Base-by-base conservation (phyloP, 768 basidiomycete species). In the Xerocomus brunneocitrinus region DNA sequence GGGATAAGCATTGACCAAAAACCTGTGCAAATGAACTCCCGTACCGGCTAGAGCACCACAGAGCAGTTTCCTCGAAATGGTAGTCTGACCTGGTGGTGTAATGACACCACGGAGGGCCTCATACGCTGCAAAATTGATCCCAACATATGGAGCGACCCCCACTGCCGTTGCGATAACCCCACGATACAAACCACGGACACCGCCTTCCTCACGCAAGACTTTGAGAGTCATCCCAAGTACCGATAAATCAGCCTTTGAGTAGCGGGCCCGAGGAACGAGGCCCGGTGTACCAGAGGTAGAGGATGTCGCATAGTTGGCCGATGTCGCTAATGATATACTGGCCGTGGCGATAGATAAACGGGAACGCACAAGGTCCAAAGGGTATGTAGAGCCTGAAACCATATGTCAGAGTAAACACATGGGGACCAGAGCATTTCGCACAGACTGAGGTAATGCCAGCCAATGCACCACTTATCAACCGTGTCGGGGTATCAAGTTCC, bases 401-500 rank as follows among this genome's bases (percentile, higher is more conserved):
- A 47, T 46, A 30, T 19, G 31, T 54, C 41, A 40, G 53, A 42
- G 52, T 39, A 39, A 54, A 50, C 13, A 34, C 13, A 34, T 16
- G 46, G 56, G 14, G 50, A 53, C 28, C 32, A 50, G 44, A 27
- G 30, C 47, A 31, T 45, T 45, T 81, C 89, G 65, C 64, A 93
- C 93, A 90, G 57, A 99, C 95, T 55, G 92, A 94, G 8, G 90
- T 89, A 57, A 98, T 90, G 27, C 95, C 95, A 47, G 95, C 95
- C 12, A 95, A 73, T 19, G 92, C 93, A 57, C 95, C 95, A 50
- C 90, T 85, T 1, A 83, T 74, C 39, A 99, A 75, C 52, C 95
- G 81, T 58, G 87, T 87, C 1, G 89, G 89, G 40, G 95, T 98
- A 72, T 97, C 92, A 16, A 99, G 79, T 58, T 86, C 79, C 64